phyloP scores from a whole-genome alignment of 768 basidiomycete species.

The Clathrus columnatus region DNA sequence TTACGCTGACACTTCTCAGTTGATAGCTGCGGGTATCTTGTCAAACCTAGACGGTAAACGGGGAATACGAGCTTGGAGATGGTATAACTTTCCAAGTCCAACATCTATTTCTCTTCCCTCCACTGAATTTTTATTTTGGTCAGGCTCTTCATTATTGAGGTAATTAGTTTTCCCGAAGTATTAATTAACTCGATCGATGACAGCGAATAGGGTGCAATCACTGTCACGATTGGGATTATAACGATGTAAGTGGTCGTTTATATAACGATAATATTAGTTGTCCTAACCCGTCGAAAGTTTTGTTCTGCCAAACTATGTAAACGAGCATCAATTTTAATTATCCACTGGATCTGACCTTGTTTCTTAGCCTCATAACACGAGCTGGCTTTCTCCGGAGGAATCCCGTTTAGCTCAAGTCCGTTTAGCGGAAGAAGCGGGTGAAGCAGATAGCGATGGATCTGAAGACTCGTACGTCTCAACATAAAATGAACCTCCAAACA shows the following conservation, averaged over 20 bases:
- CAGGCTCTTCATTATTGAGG: constrained; percentile 69
- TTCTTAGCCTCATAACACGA: constrained; percentile 38
- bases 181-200: background rate
- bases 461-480: constrained; percentile 42
- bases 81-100: constrained; percentile 29
- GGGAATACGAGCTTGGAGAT: constrained; percentile 65
- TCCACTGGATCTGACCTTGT: background rate
- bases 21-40: constrained; percentile 71
- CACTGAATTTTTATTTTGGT: background rate
- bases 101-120: background rate
- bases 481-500: background rate
- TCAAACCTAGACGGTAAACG: constrained; percentile 56
- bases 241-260: constrained; percentile 34
- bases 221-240: constrained; percentile 47
- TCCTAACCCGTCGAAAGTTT: background rate
- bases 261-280: background rate
- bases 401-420: constrained; percentile 54
- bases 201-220: constrained; percentile 45
- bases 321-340: background rate
- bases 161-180: constrained; percentile 14
- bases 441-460: constrained; percentile 52
- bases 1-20: constrained; percentile 22
- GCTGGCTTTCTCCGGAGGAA: constrained; percentile 44
- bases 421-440: constrained; percentile 59
- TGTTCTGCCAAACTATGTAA: constrained; percentile 7